These are phyloP conservation scores for Citrus australasica DNA, from an alignment of 345 rosid species.

Conservation along the genomic window DNA sequence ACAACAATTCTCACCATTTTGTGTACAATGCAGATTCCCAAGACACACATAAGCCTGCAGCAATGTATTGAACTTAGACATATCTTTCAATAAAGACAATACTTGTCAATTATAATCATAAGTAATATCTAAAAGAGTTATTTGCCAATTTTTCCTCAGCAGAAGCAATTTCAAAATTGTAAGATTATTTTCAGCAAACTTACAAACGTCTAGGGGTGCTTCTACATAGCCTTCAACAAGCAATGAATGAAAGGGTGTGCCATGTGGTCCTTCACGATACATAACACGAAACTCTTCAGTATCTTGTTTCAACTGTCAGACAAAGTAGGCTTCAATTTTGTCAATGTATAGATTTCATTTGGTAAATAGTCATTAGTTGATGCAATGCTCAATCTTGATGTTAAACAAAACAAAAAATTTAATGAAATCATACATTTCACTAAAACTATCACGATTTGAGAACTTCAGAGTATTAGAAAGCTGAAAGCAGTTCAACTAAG, in stretches of 20 bases:
- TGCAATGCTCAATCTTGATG: not conserved
- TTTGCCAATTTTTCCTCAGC: not conserved
- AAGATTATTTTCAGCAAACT: conserved; percentile 25
- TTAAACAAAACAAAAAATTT: not conserved
- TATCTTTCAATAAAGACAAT: not conserved
- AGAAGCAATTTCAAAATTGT: conserved; percentile 10
- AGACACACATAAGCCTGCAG: conserved; percentile 80
- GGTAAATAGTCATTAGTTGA: not conserved
- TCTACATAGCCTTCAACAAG: conserved; percentile 95
- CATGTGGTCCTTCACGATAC: conserved; percentile 90
- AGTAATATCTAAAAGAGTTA: not conserved
- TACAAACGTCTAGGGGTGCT: conserved; percentile 82
- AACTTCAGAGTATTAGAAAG: not conserved
- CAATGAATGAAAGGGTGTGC: conserved; percentile 73
- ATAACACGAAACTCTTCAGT: conserved; percentile 81
- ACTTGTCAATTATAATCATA: conserved; percentile 1
- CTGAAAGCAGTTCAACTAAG: not conserved
- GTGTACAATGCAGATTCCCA: conserved; percentile 70
- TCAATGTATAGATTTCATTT: not conserved
- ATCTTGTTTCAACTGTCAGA: conserved; percentile 67
- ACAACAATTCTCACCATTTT: conserved; percentile 66
- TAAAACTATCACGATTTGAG: not conserved
- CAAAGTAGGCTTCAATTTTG: conserved; percentile 1
- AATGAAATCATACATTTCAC: not conserved
- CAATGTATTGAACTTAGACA: conserved; percentile 4